Conservation (phyloP, 2,329 filamentous ascomycete species). For the Exophiala sp. region DNA sequence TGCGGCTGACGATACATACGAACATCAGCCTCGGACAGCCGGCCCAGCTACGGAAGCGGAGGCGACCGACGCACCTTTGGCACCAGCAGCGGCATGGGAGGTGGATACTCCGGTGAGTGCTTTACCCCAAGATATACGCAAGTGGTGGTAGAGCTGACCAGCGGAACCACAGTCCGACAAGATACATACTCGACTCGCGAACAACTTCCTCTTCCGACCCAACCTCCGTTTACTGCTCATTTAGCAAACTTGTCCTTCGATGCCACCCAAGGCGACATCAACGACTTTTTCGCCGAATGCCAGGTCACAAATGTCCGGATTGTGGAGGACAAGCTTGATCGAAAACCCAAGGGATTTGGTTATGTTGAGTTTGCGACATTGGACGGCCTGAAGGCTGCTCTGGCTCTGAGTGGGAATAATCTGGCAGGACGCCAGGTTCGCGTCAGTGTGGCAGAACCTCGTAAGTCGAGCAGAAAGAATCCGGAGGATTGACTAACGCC, state of each 20-base stretch:
- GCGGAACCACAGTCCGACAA: constrained; percentile 29
- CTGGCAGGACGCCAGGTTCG: constrained; percentile 87
- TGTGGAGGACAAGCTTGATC: constrained; percentile 90
- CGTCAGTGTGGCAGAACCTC: constrained; percentile 93
- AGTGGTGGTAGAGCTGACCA: constrained; percentile 3
- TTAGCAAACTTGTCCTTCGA: constrained; percentile 96
- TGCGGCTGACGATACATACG: not conserved
- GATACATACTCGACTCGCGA: constrained; percentile 59
- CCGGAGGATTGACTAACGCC: constrained; percentile 33
- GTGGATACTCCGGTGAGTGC: constrained; percentile 33
- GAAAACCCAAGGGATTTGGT: constrained; percentile 94
- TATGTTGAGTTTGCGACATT: constrained; percentile 89
- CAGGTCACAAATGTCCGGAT: constrained; percentile 86
- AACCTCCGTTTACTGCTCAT: constrained; percentile 92
- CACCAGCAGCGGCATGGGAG: constrained; percentile 35
- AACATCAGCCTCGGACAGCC: constrained; percentile 36
- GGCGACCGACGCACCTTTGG: constrained; percentile 47
- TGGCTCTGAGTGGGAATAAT: constrained; percentile 71
- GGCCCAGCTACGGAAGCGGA: constrained; percentile 45
- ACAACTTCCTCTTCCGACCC: constrained; percentile 76
- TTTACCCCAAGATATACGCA: not conserved
- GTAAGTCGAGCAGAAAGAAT: constrained; percentile 54
- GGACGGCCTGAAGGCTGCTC: constrained; percentile 85
- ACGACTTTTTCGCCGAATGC: constrained; percentile 78
- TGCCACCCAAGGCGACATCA: constrained; percentile 73